Evolutionary conservation across 2,329 filamentous ascomycete species (phyloP), one percentile per base, ranked within the genome.

Genomic region (Cercospora beticola): DNA sequence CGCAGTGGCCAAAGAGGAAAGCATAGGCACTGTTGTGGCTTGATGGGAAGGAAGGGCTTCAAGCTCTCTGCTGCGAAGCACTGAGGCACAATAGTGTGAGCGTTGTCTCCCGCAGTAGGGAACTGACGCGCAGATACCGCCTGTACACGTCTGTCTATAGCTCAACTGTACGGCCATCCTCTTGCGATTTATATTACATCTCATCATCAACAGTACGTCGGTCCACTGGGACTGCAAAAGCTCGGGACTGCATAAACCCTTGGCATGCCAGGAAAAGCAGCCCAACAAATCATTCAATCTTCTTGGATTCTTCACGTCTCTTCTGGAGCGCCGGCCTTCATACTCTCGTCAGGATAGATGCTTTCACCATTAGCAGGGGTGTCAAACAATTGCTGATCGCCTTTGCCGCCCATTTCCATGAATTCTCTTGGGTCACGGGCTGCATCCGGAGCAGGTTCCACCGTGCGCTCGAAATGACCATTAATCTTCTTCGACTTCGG

Each of bases 331-430:
- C 68, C 68, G 16, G 71, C 71, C 56, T 64, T 66, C 33, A 75
- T 72, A 8, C 71, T 75, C 62, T 70, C 69, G 46, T 75, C 75
- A 4, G 76, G 75, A 66, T 78, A 78, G 4, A 73, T 67, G 61
- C 74, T 75, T n/a, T 67, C 68, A 31, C 62, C 62, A 18, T 68
- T 68, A 31, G 61, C 68, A 36, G 92, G 90, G 61, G 92, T 83
- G 9, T 86, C 87, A 77, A 89, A 97, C 14, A 97, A 84, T 54
- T 86, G 83, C 79, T 93, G 88, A 76, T 98, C 94, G 5, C 93
- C 94, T 75, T 91, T 92, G 16, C 93, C 93, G 46, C 94, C 94
- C 83, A 96, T 86, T 70, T 90, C 87, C 79, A 93, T 90, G 74
- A 97, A 98, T 75, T 95, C 93, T 5, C 86, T 83, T 0, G 92